Percentiles rank a stretch among this genome's conserved stretches.
These are phyloP conservation scores for Aspergillus japonicus DNA, from an alignment of 2,329 filamentous ascomycete genomes.

Conservation along the genomic window DNA sequence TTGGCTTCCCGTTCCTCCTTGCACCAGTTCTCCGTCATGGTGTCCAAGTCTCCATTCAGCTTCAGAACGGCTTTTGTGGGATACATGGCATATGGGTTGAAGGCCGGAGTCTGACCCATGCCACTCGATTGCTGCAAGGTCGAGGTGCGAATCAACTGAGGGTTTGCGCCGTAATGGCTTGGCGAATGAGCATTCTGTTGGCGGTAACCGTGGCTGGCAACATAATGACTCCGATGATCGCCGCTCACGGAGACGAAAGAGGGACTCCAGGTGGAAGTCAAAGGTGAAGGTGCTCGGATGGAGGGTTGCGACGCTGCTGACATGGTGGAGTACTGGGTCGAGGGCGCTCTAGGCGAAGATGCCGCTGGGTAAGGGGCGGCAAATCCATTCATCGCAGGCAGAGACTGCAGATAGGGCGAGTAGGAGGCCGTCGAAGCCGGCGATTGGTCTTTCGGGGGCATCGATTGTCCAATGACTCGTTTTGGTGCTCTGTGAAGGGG, in stretches of 20 bases:
- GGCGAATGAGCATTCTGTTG: conserved; percentile 48
- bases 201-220: conserved; percentile 38
- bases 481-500: conserved; percentile 50
- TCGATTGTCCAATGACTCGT: conserved; percentile 47
- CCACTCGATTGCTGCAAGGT: conserved; percentile 59
- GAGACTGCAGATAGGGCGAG: conserved; percentile 53
- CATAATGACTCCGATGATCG: conserved; percentile 46
- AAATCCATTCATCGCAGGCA: conserved; percentile 42
- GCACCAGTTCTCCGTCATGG: conserved; percentile 82
- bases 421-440: conserved; percentile 54
- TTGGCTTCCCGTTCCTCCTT: conserved; percentile 75
- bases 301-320: conserved; percentile 44
- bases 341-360: conserved; percentile 42
- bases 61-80: conserved; percentile 81
- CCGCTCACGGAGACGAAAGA: conserved; percentile 48
- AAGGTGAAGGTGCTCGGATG: conserved; percentile 50
- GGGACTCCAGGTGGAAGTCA: conserved; percentile 49
- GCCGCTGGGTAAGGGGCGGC: conserved; percentile 37
- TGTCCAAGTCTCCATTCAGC: conserved; percentile 78
- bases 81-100: conserved; percentile 79
- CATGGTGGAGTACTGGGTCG: conserved; percentile 43
- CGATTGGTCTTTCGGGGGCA: conserved; percentile 50
- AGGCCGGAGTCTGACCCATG: conserved; percentile 51
- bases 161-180: conserved; percentile 46
- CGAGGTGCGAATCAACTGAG: conserved; percentile 66